Base-by-base conservation (phyloP, 805 yeast species). In the Kodamaea kaohsiungensis region DNA sequence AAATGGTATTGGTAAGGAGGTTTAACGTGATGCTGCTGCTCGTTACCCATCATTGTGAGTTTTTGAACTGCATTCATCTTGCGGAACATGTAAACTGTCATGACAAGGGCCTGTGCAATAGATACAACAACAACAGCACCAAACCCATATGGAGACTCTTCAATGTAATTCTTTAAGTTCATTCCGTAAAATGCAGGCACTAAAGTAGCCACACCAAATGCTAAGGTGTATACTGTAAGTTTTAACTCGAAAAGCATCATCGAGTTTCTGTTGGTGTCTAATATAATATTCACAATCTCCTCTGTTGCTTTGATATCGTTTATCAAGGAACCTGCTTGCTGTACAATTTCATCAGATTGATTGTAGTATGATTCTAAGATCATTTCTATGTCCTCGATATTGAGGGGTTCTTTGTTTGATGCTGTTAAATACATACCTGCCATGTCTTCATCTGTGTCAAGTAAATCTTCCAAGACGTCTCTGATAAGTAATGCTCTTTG, bases 281-380 rank as follows among this genome's bases (percentile, higher is more conserved):
- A 70, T 56, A 92, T 91, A 62, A 92, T 91, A 65, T 91, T 91
- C 55, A 90, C 92, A 65, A 92, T 89, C 63, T 92, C 98, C 65
- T 91, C 97, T 0, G 98, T 92, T 13, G 95, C 89, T 64, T 85
- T 85, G 61, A 92, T 90, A 65, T 92, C 96, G 61, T 85, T 86
- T 17, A 89, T 82, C 53, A 91, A 73, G 3, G 93, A 86, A 45
- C 89, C 96, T 0, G 96, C 86, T 61, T 89, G 93, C 68, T 92
- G 98, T 6, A 91, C 97, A 60, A 88, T 85, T 72, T 92, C 98
- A 65, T 92, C 97, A 65, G 93, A 87, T 62, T 91, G 97, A 55
- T 88, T 87, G 69, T 89, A 91, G 70, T 92, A 92, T 0, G 96
- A 84, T 65, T 92, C 98, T 17, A 92, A 67, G 49, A 92, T 76